Percentiles rank a stretch among this genome's conserved stretches.
Conservation (phyloP, 192 early-diverging fungal species). For the Bifiguratus adelaidae region DNA sequence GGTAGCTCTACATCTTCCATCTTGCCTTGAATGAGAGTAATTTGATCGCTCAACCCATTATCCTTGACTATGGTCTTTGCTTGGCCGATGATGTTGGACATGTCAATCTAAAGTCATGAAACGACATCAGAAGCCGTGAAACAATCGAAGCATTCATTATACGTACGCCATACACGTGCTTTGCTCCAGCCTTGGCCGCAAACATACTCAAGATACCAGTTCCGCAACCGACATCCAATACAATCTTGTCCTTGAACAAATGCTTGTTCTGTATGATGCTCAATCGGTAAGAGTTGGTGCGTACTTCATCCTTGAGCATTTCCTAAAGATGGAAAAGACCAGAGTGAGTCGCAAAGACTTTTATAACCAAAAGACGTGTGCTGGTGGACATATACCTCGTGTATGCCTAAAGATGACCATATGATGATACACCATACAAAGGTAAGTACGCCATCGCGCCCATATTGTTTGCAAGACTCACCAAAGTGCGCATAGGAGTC, state of each 20-base stretch:
- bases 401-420: not conserved
- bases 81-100: conserved; percentile 96
- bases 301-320: conserved; percentile 97
- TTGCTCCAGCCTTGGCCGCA: conserved; percentile 97
- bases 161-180: conserved; percentile 81
- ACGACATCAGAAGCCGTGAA: not conserved
- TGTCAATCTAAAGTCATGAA: conserved; percentile 51
- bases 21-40: conserved; percentile 89
- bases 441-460: conserved; percentile 7
- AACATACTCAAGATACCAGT: conserved; percentile 99
- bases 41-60: conserved; percentile 82
- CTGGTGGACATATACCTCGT: not conserved
- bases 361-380: not conserved
- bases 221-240: conserved; percentile 98
- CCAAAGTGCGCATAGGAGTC: conserved; percentile 97
- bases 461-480: conserved; percentile 28
- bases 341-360: not conserved
- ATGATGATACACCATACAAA: not conserved
- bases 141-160: not conserved
- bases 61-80: conserved; percentile 89
- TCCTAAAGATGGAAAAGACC: conserved; percentile 31
- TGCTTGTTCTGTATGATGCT: conserved; percentile 94
- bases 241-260: conserved; percentile 94
- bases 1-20: conserved; percentile 96
- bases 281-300: conserved; percentile 87